Conservation (phyloP, 2,329 filamentous ascomycete species). For the Diaporthe citri region DNA sequence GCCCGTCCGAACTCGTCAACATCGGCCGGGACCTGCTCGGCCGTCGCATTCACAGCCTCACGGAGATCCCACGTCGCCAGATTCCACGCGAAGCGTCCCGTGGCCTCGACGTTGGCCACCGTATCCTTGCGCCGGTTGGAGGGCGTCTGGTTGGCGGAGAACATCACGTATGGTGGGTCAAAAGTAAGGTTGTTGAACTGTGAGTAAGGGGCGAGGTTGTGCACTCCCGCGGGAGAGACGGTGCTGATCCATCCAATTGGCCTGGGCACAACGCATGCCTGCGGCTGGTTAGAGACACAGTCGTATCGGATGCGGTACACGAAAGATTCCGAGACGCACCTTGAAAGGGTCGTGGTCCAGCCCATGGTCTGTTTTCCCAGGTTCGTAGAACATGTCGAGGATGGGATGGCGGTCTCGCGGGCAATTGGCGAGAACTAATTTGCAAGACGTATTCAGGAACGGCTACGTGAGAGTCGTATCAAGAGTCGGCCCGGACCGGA, state of each 20-base stretch:
- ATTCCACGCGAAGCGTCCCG: constrained; percentile 70
- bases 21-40: constrained; percentile 60
- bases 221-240: constrained; percentile 56
- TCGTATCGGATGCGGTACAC: background rate
- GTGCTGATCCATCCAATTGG: constrained; percentile 75
- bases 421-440: too few relatives aligned
- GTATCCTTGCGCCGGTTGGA: constrained; percentile 65
- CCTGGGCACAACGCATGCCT: constrained; percentile 70
- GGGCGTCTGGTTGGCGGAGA: constrained; percentile 68
- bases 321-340: background rate
- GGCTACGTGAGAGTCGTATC: background rate
- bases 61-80: constrained; percentile 69
- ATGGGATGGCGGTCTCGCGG: background rate
- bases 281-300: background rate
- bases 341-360: constrained; percentile 37
- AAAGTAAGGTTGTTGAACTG: constrained; percentile 75
- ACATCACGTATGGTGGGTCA: constrained; percentile 73
- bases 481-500: background rate
- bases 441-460: background rate
- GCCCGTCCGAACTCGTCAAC: constrained; percentile 68
- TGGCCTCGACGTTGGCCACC: constrained; percentile 66
- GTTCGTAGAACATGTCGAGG: constrained; percentile 38
- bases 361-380: constrained; percentile 38
- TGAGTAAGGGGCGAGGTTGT: constrained; percentile 71
- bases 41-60: constrained; percentile 66